Evolutionary conservation across 2,329 filamentous ascomycete genomes (phyloP), one percentile per base, ranked within the genome.

Genomic region (Cladosporium sp.): DNA sequence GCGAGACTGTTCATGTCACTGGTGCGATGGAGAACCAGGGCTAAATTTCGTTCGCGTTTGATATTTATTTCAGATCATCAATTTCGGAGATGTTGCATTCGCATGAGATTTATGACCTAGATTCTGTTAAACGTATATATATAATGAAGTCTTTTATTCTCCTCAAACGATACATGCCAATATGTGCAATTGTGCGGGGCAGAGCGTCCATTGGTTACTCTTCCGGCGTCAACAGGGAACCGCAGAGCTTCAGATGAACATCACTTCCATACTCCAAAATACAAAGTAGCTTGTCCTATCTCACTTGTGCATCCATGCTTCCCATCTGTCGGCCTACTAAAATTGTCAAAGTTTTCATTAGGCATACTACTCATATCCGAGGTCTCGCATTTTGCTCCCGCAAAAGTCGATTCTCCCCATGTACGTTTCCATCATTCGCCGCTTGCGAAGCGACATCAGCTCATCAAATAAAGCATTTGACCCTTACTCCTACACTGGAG

Each of bases 1-100:
- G 72, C 34, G 72, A 75, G 61, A 68, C 68, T 11, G 65, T 72
- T 12, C 72, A 74, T 57, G 68, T 66, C 15, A 71, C 67, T 26
- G 72, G 72, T 59, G 72, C 71, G 26, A 64, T 74, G 28, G 72
- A 74, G 68, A 72, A 73, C 66, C 72, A 73, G 44, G 72, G 72
- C 28, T 72, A 64, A 66, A 58, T 36, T 5, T 47, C 15, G 14
- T 15, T 34, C 26, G 6, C 4, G 10, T 14, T 36, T 18, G 5
- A 57, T 34, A 4, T 21, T 21, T 4, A 18, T 4, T 26, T 14
- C 21, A 51, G 28, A 1, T 38, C 26, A 59, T 59, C 28, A 26
- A 52, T 2, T 7, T 38, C 18, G 8, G 28, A 5, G 52, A 34
- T n/a, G 18, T 34, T 32, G 28, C 6, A 10, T 12, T 34, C 8